These are phyloP conservation scores for Macaranga tanarius DNA, from an alignment of 441 rosid species.

Conservation along the genomic window DNA sequence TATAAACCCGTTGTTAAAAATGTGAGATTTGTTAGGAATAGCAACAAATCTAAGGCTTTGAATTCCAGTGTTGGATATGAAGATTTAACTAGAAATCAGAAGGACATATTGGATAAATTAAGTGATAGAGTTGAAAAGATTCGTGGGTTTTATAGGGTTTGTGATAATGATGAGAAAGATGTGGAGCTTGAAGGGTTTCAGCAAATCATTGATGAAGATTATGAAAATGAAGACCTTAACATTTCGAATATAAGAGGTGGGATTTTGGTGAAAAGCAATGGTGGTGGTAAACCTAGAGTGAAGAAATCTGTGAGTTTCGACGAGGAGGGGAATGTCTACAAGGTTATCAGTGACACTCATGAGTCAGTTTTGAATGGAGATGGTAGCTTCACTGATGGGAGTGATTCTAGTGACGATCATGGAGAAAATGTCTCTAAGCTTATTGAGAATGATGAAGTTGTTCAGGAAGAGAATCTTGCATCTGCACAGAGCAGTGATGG, in stretches of 20 bases:
- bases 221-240: constrained; percentile 31
- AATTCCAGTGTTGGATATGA: constrained; percentile 29
- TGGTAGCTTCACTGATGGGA: constrained; percentile 32
- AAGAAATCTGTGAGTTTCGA: constrained; percentile 56
- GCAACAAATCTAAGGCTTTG: constrained; percentile 34
- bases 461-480: constrained; percentile 30
- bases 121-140: constrained; percentile 46
- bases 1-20: constrained; percentile 37
- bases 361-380: constrained; percentile 41
- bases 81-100: constrained; percentile 26
- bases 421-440: constrained; percentile 23
- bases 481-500: constrained; percentile 38
- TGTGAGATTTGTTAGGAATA: constrained; percentile 31
- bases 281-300: constrained; percentile 42
- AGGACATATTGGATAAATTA: constrained; percentile 40
- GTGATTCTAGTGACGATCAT: constrained; percentile 40
- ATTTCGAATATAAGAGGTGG: constrained; percentile 29
- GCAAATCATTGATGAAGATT: constrained; percentile 40
- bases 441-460: constrained; percentile 33
- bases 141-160: constrained; percentile 39
- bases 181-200: constrained; percentile 72
- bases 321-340: constrained; percentile 51
- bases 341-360: constrained; percentile 35
- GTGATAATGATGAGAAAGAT: constrained; percentile 46
- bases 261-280: constrained; percentile 33